Evolutionary conservation across 23 red algal genomes (phyloP).

Genomic region (Rhodosorus marinus): DNA sequence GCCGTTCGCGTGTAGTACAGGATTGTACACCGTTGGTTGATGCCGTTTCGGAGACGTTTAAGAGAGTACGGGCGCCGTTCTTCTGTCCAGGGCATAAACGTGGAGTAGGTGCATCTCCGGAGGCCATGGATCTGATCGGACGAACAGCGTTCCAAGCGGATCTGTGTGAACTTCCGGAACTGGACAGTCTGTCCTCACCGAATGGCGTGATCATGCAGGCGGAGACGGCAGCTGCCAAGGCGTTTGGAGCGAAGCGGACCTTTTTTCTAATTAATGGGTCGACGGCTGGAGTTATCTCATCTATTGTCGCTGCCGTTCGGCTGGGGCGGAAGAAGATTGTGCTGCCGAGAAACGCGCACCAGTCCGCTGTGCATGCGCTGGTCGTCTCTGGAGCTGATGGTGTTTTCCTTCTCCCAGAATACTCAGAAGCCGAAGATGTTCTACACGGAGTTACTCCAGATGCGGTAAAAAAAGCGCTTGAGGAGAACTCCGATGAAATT

Average conservation of each 20-base stretch:
- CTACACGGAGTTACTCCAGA: constrained; percentile 10
- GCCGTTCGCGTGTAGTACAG: too few species aligned
- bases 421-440: constrained; percentile 21
- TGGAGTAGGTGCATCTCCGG: constrained; percentile 1
- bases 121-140: neutral
- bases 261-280: constrained; percentile 87
- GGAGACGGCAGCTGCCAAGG: constrained; percentile 35
- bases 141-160: constrained; percentile 17
- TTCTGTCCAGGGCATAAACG: constrained; percentile 83
- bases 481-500: constrained; percentile 12
- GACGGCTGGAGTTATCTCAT: constrained; percentile 54
- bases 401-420: constrained; percentile 44
- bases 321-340: constrained; percentile 19
- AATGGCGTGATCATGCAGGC: constrained; percentile 43
- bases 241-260: constrained; percentile 22
- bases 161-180: constrained; percentile 69
- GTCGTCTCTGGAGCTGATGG: constrained; percentile 49
- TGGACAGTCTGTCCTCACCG: constrained; percentile 57
- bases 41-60: too few species aligned
- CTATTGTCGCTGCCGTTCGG: constrained; percentile 27
- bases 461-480: constrained; percentile 4
- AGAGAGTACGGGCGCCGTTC: constrained; percentile 38
- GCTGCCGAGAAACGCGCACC: constrained; percentile 71
- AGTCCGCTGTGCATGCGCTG: constrained; percentile 52
- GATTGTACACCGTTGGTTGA: too few species aligned